A percentile compares a stretch with the other conserved stretches of the same genome.
Conservation (phyloP, 1,139 yeast genomes). For the Geotrichum klebahnii region DNA sequence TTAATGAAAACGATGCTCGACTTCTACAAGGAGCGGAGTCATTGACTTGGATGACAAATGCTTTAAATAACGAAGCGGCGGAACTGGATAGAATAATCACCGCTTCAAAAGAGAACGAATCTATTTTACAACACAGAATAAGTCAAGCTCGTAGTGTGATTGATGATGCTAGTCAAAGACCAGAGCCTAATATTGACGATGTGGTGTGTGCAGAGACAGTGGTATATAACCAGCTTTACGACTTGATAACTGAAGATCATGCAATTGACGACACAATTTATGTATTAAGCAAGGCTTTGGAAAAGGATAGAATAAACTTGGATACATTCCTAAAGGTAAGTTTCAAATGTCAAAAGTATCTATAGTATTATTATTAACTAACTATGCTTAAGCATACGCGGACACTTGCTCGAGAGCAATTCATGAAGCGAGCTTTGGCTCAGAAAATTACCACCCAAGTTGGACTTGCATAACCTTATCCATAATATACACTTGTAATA, state of each 20-base stretch:
- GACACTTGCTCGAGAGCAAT: conserved; percentile 70
- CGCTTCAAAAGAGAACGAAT: conserved; percentile 36
- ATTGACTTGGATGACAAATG: conserved; percentile 33
- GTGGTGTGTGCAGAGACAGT: conserved; percentile 47
- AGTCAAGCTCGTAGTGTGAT: conserved; percentile 36
- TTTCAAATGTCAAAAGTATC: neutral
- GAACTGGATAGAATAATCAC: conserved; percentile 61
- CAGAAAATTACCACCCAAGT: conserved; percentile 30
- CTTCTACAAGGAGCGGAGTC: conserved; percentile 41
- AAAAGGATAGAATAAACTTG: conserved; percentile 44
- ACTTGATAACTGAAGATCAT: conserved; percentile 59
- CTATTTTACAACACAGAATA: conserved; percentile 34
- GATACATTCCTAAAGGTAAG: conserved; percentile 43
- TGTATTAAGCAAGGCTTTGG: conserved; percentile 56
- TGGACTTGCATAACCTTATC: conserved; percentile 6
- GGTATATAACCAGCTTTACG: conserved; percentile 57
- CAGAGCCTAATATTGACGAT: conserved; percentile 44
- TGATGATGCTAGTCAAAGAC: conserved; percentile 32
- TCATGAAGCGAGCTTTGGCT: conserved; percentile 41
- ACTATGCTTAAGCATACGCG: conserved; percentile 49
- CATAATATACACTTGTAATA: neutral
- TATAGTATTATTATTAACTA: neutral
- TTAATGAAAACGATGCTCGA: conserved; percentile 60
- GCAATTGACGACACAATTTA: conserved; percentile 68
- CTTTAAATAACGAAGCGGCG: conserved; percentile 61